These are phyloP conservation scores for Thymus mandschuricus DNA, from an alignment of 257 asterid genomes.

Conservation along the genomic window DNA sequence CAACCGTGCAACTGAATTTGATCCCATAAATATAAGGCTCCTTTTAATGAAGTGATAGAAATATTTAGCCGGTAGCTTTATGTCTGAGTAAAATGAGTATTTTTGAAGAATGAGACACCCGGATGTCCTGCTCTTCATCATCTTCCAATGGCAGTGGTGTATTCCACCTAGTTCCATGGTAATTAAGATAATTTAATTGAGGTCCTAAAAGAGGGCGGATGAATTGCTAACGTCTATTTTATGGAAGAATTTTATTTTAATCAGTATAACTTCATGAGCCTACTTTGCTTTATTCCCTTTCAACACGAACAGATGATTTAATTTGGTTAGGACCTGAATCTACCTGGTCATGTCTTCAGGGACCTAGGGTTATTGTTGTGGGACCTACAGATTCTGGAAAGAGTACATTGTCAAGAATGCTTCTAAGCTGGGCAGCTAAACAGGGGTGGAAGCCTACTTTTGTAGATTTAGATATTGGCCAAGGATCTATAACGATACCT, in stretches of 20 bases:
- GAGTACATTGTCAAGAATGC: constrained; percentile 95
- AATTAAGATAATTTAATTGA: neutral
- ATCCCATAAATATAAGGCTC: neutral
- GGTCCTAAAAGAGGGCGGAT: neutral
- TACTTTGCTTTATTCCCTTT: constrained; percentile 1
- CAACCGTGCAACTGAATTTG: neutral
- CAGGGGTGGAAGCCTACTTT: constrained; percentile 99
- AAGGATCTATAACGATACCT: constrained; percentile 95
- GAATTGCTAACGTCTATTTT: neutral
- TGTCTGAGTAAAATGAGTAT: neutral
- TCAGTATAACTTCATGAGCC: neutral
- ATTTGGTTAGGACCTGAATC: constrained; percentile 20
- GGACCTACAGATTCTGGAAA: constrained; percentile 99
- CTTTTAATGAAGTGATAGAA: neutral
- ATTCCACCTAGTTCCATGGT: neutral
- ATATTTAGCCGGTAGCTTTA: neutral
- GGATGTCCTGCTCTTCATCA: neutral
- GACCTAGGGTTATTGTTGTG: constrained; percentile 95
- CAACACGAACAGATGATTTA: neutral
- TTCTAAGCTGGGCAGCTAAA: constrained; percentile 99
- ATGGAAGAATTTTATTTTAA: neutral
- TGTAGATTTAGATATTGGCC: constrained; percentile 98
- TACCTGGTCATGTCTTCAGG: constrained; percentile 51
- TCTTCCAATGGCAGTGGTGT: neutral
- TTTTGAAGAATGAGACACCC: neutral